Percentiles rank a stretch among this genome's conserved stretches.
Evolutionary conservation across 345 rosid genomes (phyloP).

Genomic region (Erodium maritimum): DNA sequence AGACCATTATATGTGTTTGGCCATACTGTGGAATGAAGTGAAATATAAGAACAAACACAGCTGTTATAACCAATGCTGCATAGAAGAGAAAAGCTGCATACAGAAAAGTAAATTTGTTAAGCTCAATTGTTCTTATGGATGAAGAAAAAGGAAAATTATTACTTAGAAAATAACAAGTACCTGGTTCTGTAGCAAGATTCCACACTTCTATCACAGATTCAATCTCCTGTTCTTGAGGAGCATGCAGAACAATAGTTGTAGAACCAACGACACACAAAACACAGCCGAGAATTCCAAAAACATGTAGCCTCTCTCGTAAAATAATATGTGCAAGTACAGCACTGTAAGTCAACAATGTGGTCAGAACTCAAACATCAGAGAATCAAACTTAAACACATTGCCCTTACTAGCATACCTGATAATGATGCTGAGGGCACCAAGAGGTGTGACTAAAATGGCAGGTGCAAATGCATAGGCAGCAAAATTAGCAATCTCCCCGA

Average conservation of each 20-base stretch:
- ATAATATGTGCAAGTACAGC: constrained; percentile 87
- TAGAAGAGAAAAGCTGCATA: constrained; percentile 81
- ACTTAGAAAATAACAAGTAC: constrained; percentile 14
- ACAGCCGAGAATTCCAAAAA: constrained; percentile 94
- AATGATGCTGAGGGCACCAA: not conserved
- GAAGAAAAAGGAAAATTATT: too few relatives aligned
- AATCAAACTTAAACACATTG: not conserved
- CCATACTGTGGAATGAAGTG: constrained; percentile 73
- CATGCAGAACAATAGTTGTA: constrained; percentile 85
- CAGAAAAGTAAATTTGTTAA: constrained; percentile 8
- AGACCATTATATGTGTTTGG: constrained; percentile 95
- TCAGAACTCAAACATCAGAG: not conserved
- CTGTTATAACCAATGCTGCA: constrained; percentile 60
- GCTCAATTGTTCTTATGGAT: not conserved
- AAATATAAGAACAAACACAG: constrained; percentile 53
- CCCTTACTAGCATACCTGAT: not conserved
- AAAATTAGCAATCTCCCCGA: not conserved
- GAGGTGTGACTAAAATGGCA: not conserved
- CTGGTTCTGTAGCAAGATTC: constrained; percentile 99
- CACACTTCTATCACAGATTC: constrained; percentile 84
- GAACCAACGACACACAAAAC: constrained; percentile 93
- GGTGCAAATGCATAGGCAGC: not conserved
- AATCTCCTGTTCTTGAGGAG: constrained; percentile 88
- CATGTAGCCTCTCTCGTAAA: constrained; percentile 66
- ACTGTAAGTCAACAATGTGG: constrained; percentile 31